Conservation (phyloP, 2,329 filamentous ascomycete species). For the Aureobasidium leucospermi region DNA sequence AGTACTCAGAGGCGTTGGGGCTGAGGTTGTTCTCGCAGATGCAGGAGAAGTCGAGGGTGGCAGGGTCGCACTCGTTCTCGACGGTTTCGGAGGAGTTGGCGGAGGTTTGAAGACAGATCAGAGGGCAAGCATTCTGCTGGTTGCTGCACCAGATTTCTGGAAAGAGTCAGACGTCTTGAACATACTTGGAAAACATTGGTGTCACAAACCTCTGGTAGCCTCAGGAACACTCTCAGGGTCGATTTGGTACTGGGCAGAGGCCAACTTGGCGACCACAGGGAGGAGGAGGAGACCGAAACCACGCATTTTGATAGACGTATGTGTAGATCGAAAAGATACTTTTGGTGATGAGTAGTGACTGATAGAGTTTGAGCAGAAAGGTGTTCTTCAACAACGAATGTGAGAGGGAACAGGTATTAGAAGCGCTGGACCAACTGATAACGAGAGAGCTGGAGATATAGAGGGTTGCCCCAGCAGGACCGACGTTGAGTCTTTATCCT, state of each 20-base stretch:
- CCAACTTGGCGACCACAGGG: conserved; percentile 43
- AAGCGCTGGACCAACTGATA: background rate
- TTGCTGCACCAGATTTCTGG: conserved; percentile 58
- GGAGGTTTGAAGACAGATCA: conserved; percentile 61
- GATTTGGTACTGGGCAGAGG: conserved; percentile 53
- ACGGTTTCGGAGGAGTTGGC: conserved; percentile 39
- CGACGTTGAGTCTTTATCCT: conserved; percentile 13
- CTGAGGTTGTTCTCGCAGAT: conserved; percentile 59
- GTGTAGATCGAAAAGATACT: background rate
- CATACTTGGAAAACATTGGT: too few relatives aligned
- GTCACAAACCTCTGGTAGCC: conserved; percentile 43
- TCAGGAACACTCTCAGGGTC: conserved; percentile 54
- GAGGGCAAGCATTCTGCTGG: conserved; percentile 58
- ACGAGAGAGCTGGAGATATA: background rate
- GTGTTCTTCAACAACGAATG: conserved; percentile 9
- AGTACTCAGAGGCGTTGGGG: conserved; percentile 71
- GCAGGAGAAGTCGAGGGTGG: conserved; percentile 62
- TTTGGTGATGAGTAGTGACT: background rate
- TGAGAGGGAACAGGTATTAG: conserved; percentile 4
- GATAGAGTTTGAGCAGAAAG: background rate
- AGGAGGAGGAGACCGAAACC: conserved; percentile 43
- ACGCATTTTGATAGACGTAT: conserved; percentile 33
- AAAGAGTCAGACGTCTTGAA: conserved; percentile 19
- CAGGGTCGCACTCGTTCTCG: conserved; percentile 60
- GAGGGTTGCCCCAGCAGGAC: conserved; percentile 7